Evolutionary conservation across 305 asterid genomes (phyloP).

Genomic region (Ilex paraguariensis): DNA sequence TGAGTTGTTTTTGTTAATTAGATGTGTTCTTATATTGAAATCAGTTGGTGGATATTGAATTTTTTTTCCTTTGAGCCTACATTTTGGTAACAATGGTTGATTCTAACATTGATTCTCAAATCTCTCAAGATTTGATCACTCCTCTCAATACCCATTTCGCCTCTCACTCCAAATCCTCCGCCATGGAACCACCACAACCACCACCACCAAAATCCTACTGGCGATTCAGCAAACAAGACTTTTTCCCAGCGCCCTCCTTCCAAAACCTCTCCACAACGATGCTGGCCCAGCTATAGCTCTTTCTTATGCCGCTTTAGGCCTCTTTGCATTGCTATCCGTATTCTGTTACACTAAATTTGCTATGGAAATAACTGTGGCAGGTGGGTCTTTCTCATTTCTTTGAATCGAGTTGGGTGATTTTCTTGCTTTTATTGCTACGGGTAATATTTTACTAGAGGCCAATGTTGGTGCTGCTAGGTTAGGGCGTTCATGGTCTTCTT

Average conservation of each 20-base stretch:
- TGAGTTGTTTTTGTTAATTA: not conserved
- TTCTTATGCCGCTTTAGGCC: conserved; percentile 76
- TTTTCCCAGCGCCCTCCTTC: conserved; percentile 93
- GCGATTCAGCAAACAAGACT: too few relatives aligned
- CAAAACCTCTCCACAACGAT: conserved; percentile 29
- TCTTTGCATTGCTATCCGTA: conserved; percentile 80
- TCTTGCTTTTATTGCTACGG: conserved; percentile 84
- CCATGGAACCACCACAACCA: too few relatives aligned
- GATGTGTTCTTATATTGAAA: not conserved
- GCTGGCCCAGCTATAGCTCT: conserved; percentile 89
- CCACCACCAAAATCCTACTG: too few relatives aligned
- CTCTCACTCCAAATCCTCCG: too few relatives aligned
- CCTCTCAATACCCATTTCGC: too few relatives aligned
- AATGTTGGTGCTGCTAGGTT: conserved; percentile 93
- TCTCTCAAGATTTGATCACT: too few relatives aligned
- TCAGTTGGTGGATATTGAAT: not conserved
- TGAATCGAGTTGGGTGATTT: conserved; percentile 92
- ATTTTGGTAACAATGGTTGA: too few relatives aligned
- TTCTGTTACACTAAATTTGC: conserved; percentile 90
- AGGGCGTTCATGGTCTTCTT: conserved; percentile 93
- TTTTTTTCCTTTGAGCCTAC: too few relatives aligned
- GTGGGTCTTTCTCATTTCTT: conserved; percentile 88
- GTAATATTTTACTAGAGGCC: conserved; percentile 73
- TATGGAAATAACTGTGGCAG: conserved; percentile 94
- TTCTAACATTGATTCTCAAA: too few relatives aligned